These are phyloP conservation scores for Agrostemma githago DNA, from an alignment of 148 eudicot genomes.

Conservation along the genomic window DNA sequence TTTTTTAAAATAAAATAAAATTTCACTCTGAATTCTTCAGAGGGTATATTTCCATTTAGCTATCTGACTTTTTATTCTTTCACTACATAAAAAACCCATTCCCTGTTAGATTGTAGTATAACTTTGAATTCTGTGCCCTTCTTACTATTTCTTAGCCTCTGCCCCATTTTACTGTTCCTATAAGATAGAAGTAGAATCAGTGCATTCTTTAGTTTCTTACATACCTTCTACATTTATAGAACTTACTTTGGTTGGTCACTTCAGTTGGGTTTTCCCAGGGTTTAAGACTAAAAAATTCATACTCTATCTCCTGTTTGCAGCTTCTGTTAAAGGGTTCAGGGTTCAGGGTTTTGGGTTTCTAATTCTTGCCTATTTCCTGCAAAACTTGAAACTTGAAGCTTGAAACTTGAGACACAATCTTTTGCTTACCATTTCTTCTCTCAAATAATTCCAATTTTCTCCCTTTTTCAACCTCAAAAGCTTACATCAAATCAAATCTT, in stretches of 20 bases:
- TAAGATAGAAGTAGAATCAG: slow-evolving; percentile 15
- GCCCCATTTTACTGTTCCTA: slow-evolving; percentile 20
- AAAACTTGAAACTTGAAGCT: slow-evolving; percentile 22
- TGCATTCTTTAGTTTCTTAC: slow-evolving; percentile 10
- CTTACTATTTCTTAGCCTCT: background rate
- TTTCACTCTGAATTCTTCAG: slow-evolving; percentile 20
- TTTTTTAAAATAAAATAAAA: too few species aligned
- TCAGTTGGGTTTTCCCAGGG: slow-evolving; percentile 24
- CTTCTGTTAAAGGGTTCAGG: slow-evolving; percentile 49
- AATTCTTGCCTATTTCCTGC: slow-evolving; percentile 11
- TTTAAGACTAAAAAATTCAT: slow-evolving; percentile 16
- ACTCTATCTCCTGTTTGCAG: slow-evolving; percentile 28
- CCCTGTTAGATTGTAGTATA: slow-evolving; percentile 20
- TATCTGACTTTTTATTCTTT: slow-evolving; percentile 28
- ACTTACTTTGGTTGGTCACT: slow-evolving; percentile 21
- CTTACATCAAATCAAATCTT: slow-evolving; percentile 10
- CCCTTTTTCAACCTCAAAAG: background rate
- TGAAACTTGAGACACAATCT: slow-evolving; percentile 15
- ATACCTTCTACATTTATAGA: slow-evolving; percentile 19
- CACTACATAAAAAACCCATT: slow-evolving; percentile 26
- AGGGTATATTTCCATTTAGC: slow-evolving; percentile 18
- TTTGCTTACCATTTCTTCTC: slow-evolving; percentile 12
- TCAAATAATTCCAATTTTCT: slow-evolving; percentile 12
- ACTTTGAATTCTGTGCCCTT: slow-evolving; percentile 30
- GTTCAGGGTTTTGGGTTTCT: slow-evolving; percentile 48